Evolutionary conservation across 768 basidiomycete species (phyloP).

Genomic region (Mycena floridula): DNA sequence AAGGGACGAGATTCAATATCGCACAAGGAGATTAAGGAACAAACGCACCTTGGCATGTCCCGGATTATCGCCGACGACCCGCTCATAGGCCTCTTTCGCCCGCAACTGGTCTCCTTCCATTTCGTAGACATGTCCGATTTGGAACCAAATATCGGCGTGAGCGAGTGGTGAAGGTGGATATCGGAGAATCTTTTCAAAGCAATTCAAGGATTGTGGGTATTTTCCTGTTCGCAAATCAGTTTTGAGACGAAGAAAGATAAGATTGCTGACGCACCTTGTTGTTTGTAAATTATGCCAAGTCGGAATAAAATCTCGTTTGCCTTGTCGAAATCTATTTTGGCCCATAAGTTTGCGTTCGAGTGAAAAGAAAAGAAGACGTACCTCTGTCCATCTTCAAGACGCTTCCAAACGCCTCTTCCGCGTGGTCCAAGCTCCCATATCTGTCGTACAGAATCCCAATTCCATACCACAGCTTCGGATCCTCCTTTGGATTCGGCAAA

Average conservation of each 20-base stretch:
- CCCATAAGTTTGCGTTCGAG: conserved; percentile 27
- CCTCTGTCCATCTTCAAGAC: conserved; percentile 97
- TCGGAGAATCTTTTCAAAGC: conserved; percentile 94
- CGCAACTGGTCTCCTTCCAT: conserved; percentile 90
- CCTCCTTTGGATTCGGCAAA: conserved; percentile 95
- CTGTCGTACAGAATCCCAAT: conserved; percentile 99
- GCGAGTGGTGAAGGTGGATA: conserved; percentile 95
- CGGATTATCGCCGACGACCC: conserved; percentile 89
- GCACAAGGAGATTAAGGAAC: too few relatives aligned
- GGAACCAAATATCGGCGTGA: conserved; percentile 99
- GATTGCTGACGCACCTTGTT: conserved; percentile 51
- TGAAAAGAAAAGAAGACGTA: conserved; percentile 34
- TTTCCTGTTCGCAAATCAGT: conserved; percentile 33
- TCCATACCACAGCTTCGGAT: conserved; percentile 99
- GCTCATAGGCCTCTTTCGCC: conserved; percentile 94
- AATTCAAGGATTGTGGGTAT: conserved; percentile 79
- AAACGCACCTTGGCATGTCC: conserved; percentile 93
- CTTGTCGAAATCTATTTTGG: conserved; percentile 94
- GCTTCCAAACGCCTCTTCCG: conserved; percentile 96
- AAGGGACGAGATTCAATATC: too few relatives aligned
- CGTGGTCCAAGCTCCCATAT: conserved; percentile 96
- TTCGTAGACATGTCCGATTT: conserved; percentile 98
- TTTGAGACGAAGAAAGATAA: not conserved
- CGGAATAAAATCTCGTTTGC: conserved; percentile 98
- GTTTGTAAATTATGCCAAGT: conserved; percentile 98